Percentiles rank a stretch among this genome's conserved stretches.
These are phyloP conservation scores for Periconia sp. DNA, from an alignment of 2,329 filamentous ascomycete genomes.

Conservation along the genomic window DNA sequence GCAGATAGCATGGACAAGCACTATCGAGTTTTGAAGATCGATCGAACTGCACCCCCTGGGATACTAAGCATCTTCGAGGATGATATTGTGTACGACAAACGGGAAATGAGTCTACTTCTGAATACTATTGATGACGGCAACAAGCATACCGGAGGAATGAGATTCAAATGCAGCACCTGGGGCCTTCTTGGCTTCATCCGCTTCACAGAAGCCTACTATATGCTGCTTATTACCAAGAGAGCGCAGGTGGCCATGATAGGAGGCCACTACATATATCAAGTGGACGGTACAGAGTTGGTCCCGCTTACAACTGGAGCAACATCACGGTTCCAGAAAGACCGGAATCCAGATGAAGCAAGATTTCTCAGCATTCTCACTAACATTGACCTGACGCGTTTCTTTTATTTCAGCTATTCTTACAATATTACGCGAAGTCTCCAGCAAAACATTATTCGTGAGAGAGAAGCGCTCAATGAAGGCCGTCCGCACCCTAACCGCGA, in stretches of 20 bases:
- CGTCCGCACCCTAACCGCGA: constrained; percentile 62
- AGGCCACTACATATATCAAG: constrained; percentile 92
- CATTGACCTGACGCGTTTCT: constrained; percentile 84
- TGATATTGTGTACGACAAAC: constrained; percentile 89
- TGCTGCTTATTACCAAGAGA: constrained; percentile 94
- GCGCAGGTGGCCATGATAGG: constrained; percentile 95
- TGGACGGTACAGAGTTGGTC: constrained; percentile 90
- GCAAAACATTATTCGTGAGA: constrained; percentile 83
- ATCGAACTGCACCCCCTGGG: constrained; percentile 77
- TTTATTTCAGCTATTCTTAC: constrained; percentile 99
- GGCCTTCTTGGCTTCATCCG: constrained; percentile 92
- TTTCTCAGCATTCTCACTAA: constrained; percentile 89
- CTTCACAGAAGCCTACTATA: constrained; percentile 95
- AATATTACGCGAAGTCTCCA: constrained; percentile 92
- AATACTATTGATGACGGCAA: constrained; percentile 96
- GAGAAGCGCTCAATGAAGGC: constrained; percentile 69
- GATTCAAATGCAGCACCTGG: constrained; percentile 88
- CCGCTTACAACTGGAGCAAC: constrained; percentile 73
- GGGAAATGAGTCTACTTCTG: constrained; percentile 89
- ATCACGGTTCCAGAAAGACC: constrained; percentile 72
- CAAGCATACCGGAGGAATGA: constrained; percentile 84
- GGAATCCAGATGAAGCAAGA: constrained; percentile 84
- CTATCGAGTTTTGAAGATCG: constrained; percentile 92
- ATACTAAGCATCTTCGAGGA: constrained; percentile 88
- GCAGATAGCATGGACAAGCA: constrained; percentile 85